Evolutionary conservation across 768 basidiomycete genomes (phyloP).

Genomic region (Dentipellis sp.): DNA sequence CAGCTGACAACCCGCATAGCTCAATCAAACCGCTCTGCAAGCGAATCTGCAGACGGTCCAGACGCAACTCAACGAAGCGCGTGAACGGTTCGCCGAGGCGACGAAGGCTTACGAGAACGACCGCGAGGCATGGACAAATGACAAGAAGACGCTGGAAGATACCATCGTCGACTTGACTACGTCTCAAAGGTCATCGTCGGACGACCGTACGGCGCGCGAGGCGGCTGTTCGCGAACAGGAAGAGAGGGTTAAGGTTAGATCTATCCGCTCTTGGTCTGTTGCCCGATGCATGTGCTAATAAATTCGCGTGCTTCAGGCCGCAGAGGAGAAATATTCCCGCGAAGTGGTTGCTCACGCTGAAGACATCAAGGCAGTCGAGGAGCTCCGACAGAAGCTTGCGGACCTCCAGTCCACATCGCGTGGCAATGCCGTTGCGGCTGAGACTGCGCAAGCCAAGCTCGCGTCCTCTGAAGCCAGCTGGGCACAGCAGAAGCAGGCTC

Average conservation of each 20-base stretch:
- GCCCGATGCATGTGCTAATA: background rate
- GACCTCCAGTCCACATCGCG: conserved; percentile 42
- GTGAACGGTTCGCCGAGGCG: conserved; percentile 42
- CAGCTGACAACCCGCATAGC: conserved; percentile 29
- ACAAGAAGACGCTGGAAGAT: conserved; percentile 77
- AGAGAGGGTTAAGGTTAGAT: conserved; percentile 54
- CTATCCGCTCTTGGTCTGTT: background rate
- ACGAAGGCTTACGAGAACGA: conserved; percentile 63
- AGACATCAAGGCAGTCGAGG: conserved; percentile 63
- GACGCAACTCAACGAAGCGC: conserved; percentile 42
- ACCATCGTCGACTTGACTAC: conserved; percentile 74
- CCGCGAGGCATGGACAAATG: conserved; percentile 59
- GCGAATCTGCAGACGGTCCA: conserved; percentile 48
- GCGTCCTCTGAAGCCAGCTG: conserved; percentile 67
- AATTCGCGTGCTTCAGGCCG: conserved; percentile 33
- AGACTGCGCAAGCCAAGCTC: conserved; percentile 71
- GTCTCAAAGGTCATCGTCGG: conserved; percentile 61
- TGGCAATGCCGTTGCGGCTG: conserved; percentile 50
- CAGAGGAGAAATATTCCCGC: conserved; percentile 72
- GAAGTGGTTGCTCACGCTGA: conserved; percentile 85
- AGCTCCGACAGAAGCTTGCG: conserved; percentile 53
- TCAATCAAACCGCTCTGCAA: conserved; percentile 53
- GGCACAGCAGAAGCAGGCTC: conserved; percentile 65
- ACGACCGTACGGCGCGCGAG: conserved; percentile 52
- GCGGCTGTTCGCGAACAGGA: conserved; percentile 58